A percentile compares a stretch with the other conserved stretches of the same genome.
These are phyloP conservation scores for Acanthamoeba divionensis DNA, from an alignment of 208 protist species.

Conservation along the genomic window DNA sequence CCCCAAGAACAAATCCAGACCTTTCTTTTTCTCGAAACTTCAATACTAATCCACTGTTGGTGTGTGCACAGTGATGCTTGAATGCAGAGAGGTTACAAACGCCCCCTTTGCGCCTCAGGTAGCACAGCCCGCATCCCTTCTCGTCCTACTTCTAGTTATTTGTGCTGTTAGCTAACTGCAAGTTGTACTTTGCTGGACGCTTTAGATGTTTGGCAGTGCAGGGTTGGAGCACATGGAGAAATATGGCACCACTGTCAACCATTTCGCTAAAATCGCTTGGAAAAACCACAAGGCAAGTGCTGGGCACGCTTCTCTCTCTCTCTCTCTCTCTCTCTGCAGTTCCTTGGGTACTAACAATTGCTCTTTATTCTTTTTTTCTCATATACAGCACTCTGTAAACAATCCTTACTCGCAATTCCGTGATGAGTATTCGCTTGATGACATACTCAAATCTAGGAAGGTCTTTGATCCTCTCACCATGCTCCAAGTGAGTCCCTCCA, in stretches of 20 bases:
- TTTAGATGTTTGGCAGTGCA: slow-evolving; percentile 66
- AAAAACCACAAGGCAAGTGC: slow-evolving; percentile 66
- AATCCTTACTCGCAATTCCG: slow-evolving; percentile 71
- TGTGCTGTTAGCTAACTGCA: neutral
- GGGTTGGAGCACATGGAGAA: slow-evolving; percentile 66
- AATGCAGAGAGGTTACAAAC: slow-evolving; percentile 2
- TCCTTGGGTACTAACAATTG: too few species aligned
- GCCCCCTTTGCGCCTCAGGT: slow-evolving; percentile 34
- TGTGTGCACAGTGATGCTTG: slow-evolving; percentile 21
- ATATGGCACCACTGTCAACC: slow-evolving; percentile 58
- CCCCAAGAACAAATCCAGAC: neutral
- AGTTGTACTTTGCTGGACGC: neutral
- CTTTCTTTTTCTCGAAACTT: neutral
- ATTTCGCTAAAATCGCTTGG: slow-evolving; percentile 69
- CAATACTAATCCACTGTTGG: neutral
- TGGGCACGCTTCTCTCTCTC: neutral
- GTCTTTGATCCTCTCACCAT: slow-evolving; percentile 55
- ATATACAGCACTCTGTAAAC: slow-evolving; percentile 49
- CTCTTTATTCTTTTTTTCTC: neutral
- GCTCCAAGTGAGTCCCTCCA: slow-evolving; percentile 5
- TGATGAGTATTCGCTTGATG: slow-evolving; percentile 59
- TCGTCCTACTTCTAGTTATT: neutral
- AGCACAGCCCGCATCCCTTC: neutral
- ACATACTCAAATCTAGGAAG: slow-evolving; percentile 34
- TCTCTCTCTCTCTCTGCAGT: too few species aligned